Evolutionary conservation across 164 flowering plant species (phyloP), one percentile per base, ranked within the genome.

Genomic region (Berberis thunbergii): DNA sequence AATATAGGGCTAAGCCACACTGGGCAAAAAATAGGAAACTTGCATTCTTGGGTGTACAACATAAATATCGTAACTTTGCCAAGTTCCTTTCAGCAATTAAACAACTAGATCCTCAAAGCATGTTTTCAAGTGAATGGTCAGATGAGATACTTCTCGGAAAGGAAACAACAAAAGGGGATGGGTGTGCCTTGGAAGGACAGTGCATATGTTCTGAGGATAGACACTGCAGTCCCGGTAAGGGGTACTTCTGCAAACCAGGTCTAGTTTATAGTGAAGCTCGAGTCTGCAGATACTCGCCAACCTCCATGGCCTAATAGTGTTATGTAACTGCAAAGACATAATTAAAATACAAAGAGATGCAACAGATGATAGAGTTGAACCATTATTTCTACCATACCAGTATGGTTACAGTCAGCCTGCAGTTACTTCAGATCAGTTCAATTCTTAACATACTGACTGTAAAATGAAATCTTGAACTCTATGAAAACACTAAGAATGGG

Each of bases 21-120:
- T 91, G 96, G 96, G 98, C 81, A 3, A 92, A 92, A 76, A 89
- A 92, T 62, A 73, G 92, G 75, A 80, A 84, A 45, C 43, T 84
- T 10, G 95, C 87, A 2, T 87, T 92, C 77, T 6, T 72, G 42
- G 79, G 68, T 4, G 98, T 86, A 67, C 73, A 73, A n/a, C 59
- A 71, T 0, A 91, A 87, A 75, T 87, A 83, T 62, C 75, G 75
- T 0, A 77, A 77, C 7, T 83, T 79, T 40, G 54, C 54, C 4
- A 83, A 79, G 68, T 91, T 87, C 53, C 0, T 87, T 7, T 81
- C 76, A n/a, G 89, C 79, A 4, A 91, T 75, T 75, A 75, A 75
- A 64, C 63, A 74, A 43, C 55, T 87, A 58, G 95, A 88, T 57
- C 96, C 96, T 7, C 53, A 49, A 44, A 76, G 69, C 46, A 62